phyloP scores from a whole-genome alignment of 352 stramenopile genomes.

The Pythium sp. region DNA sequence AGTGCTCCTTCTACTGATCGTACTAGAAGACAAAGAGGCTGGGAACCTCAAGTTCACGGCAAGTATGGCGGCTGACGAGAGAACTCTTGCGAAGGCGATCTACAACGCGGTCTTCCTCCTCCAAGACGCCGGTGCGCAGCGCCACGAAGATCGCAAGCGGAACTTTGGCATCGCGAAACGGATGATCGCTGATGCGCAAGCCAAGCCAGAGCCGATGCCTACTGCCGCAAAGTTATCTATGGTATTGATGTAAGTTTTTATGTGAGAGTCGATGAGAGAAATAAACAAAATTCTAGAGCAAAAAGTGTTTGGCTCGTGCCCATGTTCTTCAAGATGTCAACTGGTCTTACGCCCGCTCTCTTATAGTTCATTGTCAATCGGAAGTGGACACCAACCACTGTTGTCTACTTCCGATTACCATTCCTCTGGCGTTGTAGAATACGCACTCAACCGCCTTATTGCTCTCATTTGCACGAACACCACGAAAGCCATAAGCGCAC shows the following conservation, averaged over 20 bases:
- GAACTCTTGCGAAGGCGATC: not conserved
- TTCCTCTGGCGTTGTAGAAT: too few relatives aligned
- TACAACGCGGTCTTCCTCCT: not conserved
- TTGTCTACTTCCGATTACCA: too few relatives aligned
- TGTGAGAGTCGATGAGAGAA: not conserved
- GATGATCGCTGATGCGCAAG: not conserved
- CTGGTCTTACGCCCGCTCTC: too few relatives aligned
- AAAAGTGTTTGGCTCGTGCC: not conserved
- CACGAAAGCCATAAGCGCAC: too few relatives aligned
- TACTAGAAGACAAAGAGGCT: not conserved
- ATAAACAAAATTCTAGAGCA: not conserved
- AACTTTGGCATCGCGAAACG: not conserved
- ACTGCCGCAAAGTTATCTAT: not conserved
- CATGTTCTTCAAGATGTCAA: not conserved
- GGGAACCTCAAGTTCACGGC: not conserved
- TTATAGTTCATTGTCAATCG: too few relatives aligned
- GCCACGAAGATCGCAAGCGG: not conserved
- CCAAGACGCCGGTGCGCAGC: not conserved
- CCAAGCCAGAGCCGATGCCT: not conserved
- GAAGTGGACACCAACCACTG: too few relatives aligned
- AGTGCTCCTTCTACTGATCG: not conserved
- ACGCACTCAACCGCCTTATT: too few relatives aligned
- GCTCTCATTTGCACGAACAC: too few relatives aligned
- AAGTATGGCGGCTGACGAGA: not conserved
- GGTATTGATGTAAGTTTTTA: not conserved